Base-by-base conservation (phyloP, 1,284 basidiomycete species). In the Cystobasidiaceae sp. region DNA sequence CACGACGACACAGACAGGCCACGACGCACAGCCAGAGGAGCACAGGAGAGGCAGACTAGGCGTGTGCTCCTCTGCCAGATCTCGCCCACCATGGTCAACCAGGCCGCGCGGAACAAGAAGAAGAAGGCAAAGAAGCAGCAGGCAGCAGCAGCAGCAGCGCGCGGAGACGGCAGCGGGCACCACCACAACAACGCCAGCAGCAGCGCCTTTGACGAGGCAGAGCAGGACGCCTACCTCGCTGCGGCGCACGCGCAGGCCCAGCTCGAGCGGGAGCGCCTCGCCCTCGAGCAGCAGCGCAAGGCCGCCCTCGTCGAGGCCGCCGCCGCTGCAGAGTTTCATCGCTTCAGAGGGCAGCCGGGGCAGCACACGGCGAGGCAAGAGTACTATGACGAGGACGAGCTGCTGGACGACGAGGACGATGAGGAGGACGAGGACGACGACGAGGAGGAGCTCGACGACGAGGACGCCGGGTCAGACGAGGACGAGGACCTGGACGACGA, bases 111-210 rank as follows among this genome's bases (percentile, higher is more conserved):
- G 51, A 45, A 46, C 28, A 55, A 46, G 51, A 64, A 55, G 61
- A 64, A 64, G 44, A 64, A 64, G 45, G 61, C 61, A 64, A 64
- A 64, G 61, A 64, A 64, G 51, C 37, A 39, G 37, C 61, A 56
- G 25, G 61, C 61, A 37, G 61, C 61, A 13, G 61, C 61, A 19
- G 37, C 34, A 11, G 61, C 28, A 48, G 61, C n/a, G 27, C 21
- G 21, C 28, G 54, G 33, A 27, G 23, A 37, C 13, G 54, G 19
- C 37, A 39, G 37, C 37, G n/a, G 37, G 11, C 9, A n/a, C 37
- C 9, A n/a, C n/a, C n/a, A n/a, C n/a, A n/a, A n/a, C n/a, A n/a
- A 21, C 25, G 27, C n/a, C 39, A 44, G 19, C 51, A 41, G 19
- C 13, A 23, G 50, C 34, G 23, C 25, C 39, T 9, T 19, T 17